Evolutionary conservation across 768 basidiomycete species (phyloP).

Genomic region (Tulasnella sp.): DNA sequence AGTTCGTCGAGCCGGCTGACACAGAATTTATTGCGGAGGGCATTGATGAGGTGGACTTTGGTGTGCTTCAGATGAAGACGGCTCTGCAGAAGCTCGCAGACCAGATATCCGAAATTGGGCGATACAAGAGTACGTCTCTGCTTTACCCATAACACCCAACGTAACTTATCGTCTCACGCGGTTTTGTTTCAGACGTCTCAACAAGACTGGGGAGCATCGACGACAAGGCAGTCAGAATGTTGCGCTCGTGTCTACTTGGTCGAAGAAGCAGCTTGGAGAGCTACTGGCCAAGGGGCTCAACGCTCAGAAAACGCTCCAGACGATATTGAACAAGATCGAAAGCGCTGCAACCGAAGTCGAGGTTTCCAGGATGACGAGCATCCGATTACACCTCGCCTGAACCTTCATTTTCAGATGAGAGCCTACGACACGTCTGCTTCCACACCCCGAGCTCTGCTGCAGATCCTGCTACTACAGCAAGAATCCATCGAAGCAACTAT

Average conservation of each 20-base stretch:
- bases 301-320: too few species aligned
- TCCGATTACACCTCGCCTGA: background rate
- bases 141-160: too few species aligned
- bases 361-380: slow-evolving; percentile 50
- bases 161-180: background rate
- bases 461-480: slow-evolving; percentile 78
- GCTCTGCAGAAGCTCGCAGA: slow-evolving; percentile 67
- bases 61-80: slow-evolving; percentile 77
- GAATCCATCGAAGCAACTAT: slow-evolving; percentile 82
- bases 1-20: slow-evolving; percentile 60
- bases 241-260: slow-evolving; percentile 65
- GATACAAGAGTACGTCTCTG: slow-evolving; percentile 62
- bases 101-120: slow-evolving; percentile 71
- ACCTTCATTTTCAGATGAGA: slow-evolving; percentile 54
- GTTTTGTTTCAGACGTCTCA: slow-evolving; percentile 57
- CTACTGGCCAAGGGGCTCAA: slow-evolving; percentile 72
- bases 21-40: slow-evolving; percentile 38
- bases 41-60: slow-evolving; percentile 80
- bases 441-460: slow-evolving; percentile 73
- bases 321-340: slow-evolving; percentile 81
- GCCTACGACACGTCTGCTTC: slow-evolving; percentile 81
- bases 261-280: slow-evolving; percentile 80
- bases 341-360: slow-evolving; percentile 87
- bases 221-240: slow-evolving; percentile 68
- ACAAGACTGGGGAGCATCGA: slow-evolving; percentile 67